A percentile compares a stretch with the other conserved stretches of the same genome.
These are phyloP conservation scores for Calonectria pseudoturangicola DNA, from an alignment of 2,329 filamentous ascomycete genomes.

Conservation along the genomic window DNA sequence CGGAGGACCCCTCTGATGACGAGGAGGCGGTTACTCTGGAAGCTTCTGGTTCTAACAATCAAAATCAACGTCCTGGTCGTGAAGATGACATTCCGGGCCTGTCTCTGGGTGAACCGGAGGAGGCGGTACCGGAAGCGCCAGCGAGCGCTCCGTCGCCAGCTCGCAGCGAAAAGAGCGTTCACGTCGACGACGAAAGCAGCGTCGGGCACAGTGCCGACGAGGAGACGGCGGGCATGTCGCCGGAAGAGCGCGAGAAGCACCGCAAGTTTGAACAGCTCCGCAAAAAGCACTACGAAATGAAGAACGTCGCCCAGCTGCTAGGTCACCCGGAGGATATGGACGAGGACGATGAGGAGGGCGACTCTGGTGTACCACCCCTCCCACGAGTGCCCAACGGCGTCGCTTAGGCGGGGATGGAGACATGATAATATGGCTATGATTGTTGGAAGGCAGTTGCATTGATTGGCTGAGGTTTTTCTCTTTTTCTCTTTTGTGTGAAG, in stretches of 20 bases:
- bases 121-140: slow-evolving; percentile 73
- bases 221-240: slow-evolving; percentile 71
- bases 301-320: slow-evolving; percentile 90
- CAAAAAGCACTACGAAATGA: slow-evolving; percentile 99
- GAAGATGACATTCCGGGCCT: slow-evolving; percentile 92
- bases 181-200: slow-evolving; percentile 80
- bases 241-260: slow-evolving; percentile 93
- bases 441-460: slow-evolving; percentile 35
- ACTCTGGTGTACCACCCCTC: slow-evolving; percentile 60
- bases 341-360: slow-evolving; percentile 71
- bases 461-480: slow-evolving; percentile 21
- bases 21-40: slow-evolving; percentile 75
- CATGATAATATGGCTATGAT: slow-evolving; percentile 37
- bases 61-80: slow-evolving; percentile 63
- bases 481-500: slow-evolving; percentile 17
- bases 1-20: slow-evolving; percentile 86
- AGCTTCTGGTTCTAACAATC: slow-evolving; percentile 54
- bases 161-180: slow-evolving; percentile 81
- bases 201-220: slow-evolving; percentile 76
- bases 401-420: slow-evolving; percentile 51
- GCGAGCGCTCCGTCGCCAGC: slow-evolving; percentile 54
- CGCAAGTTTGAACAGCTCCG: slow-evolving; percentile 91
- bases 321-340: slow-evolving; percentile 82
- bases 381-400: slow-evolving; percentile 66
- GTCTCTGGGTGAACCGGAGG: slow-evolving; percentile 94